Evolutionary conservation across 1,284 basidiomycete genomes (phyloP), one percentile per base, ranked within the genome.

Genomic region (Ustilago trichophora): DNA sequence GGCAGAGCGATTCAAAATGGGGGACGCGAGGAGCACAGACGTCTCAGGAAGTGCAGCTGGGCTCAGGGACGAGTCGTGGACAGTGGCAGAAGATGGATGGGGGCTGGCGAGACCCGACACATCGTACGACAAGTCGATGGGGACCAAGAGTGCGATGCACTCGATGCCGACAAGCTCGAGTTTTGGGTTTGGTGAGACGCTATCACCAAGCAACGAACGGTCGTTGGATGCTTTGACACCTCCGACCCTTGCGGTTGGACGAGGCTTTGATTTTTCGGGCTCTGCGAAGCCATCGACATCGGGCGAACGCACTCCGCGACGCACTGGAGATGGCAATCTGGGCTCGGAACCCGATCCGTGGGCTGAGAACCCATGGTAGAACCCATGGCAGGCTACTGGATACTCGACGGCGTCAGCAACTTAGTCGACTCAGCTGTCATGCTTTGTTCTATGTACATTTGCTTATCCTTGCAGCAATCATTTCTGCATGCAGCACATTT

Each of bases 361-460:
- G 66, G 51, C 66, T 18, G 66, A 69, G 31, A 69, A 69, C 16
- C 66, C 66, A 3, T 69, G 66, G 66, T 67, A 38, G 27, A n/a
- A n/a, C n/a, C n/a, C n/a, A n/a, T n/a, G n/a, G n/a, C n/a, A n/a
- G n/a, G n/a, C n/a, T n/a, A n/a, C n/a, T n/a, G n/a, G n/a, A n/a
- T n/a, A n/a, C n/a, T n/a, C n/a, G n/a, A n/a, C n/a, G n/a, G n/a
- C n/a, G n/a, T n/a, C n/a, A n/a, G n/a, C n/a, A n/a, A n/a, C n/a
- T n/a, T n/a, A n/a, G n/a, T n/a, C n/a, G n/a, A n/a, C n/a, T n/a
- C n/a, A n/a, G n/a, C n/a, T n/a, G n/a, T n/a, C n/a, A n/a, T n/a
- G n/a, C n/a, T n/a, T n/a, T n/a, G n/a, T n/a, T n/a, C n/a, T n/a
- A n/a, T n/a, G n/a, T n/a, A n/a, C n/a, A n/a, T n/a, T n/a, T n/a